Base-by-base conservation (phyloP, 2,329 filamentous ascomycete genomes). In the Penicillium sp. region DNA sequence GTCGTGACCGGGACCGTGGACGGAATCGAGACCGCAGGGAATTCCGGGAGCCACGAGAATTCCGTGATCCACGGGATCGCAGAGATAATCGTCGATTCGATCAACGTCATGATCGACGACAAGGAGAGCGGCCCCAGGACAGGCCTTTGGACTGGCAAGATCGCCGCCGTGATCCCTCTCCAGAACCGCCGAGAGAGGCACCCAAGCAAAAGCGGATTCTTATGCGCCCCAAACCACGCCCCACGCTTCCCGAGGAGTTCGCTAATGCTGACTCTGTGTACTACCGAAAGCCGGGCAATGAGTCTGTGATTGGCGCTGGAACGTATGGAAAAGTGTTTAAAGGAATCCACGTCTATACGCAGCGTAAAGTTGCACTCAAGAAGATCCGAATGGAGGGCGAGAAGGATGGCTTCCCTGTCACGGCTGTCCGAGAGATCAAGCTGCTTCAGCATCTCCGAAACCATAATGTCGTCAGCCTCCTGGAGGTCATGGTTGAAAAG, bases 331-430 rank as follows among this genome's bases (percentile, higher is more conserved):
- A 97, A 72, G 93, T 97, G n/a, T 88, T 95, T 69, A 93, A 93
- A 62, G 93, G 89, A 51, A 81, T 82, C 51, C 88, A 88, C 50
- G 82, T 82, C 58, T 87, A 82, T 64, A 89, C 83, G 0, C 85
- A 88, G 52, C 79, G 80, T 12, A 73, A 91, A 51, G 87, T 95
- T 49, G 93, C 93, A 3, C 72, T 98, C 64, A 98, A 98, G 75
- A 97, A 97, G 77, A 98, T 98, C 59, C 82, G 97, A 56, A 96
- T 97, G 88, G 93, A 98, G 69, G 95, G 96, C 63, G 93, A 98
- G 73, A 97, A 97, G 67, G 93, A 98, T 69, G 93, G 93, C 66
- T 98, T 98, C 60, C 93, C 93, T 10, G 96, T 98, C 54, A 98
- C 93, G 0, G 91, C 93, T 9, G 79, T 98, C 37, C 86, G 93